Evolutionary conservation across 768 basidiomycete species (phyloP), one percentile per base, ranked within the genome.

Genomic region (Kwoniella shandongensis): DNA sequence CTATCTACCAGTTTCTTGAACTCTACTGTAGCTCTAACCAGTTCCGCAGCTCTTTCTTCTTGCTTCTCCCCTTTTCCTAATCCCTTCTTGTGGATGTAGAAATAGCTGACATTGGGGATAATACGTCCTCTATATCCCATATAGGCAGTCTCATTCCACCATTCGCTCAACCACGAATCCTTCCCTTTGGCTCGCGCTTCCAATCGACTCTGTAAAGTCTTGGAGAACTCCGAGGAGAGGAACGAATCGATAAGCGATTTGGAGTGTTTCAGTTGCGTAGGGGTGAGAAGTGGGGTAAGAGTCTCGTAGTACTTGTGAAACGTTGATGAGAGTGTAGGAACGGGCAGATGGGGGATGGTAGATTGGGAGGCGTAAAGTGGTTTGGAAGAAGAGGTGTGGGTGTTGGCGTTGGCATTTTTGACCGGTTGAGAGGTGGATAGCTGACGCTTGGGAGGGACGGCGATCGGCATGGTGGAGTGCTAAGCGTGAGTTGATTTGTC

Each of bases 131-230:
- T 80, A 73, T 92, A 97, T 4, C 84, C 82, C 66, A 92, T 80
- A 70, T 96, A 97, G 0, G 93, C 93, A 4, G 76, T 83, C 32
- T 96, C 90, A 77, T 98, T 93, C 94, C 94, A 99, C 96, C 96
- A 99, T 49, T 94, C 91, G 44, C 83, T 82, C n/a, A 99, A 81
- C 96, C 96, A 99, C 79, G 82, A 92, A 35, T 81, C 79, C 42
- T 79, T 82, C 15, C 62, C 72, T 23, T 84, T 57, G 17, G 91
- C 91, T 1, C 92, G 83, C 20, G 83, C 81, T 71, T 89, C 81
- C 30, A 98, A 81, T 2, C 96, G 81, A 32, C 79, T 76, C 78
- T 98, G 94, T 12, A 98, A 82, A 54, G 84, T 83, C 15, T 82
- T 80, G 1, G 85, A 85, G 50, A 84, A 82, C 0, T 86, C 83